Base-by-base conservation (phyloP, 2,329 filamentous ascomycete genomes). In the Paraphaeosphaeria sporulosa region DNA sequence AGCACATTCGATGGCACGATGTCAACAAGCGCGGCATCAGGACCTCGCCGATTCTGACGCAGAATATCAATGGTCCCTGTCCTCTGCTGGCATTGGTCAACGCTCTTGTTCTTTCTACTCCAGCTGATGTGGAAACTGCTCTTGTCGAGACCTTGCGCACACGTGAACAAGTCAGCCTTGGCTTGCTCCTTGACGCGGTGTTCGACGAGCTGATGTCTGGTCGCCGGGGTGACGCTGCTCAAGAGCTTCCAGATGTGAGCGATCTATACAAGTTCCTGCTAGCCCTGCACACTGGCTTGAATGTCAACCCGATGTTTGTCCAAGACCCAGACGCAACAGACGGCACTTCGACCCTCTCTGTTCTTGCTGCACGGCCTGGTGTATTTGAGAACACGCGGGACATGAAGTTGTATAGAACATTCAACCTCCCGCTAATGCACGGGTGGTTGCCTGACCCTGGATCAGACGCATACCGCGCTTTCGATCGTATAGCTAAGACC, bases 1-100 rank as follows among this genome's bases (percentile, higher is more conserved):
- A 97, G 74, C 93, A 94, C 61, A 89, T 98, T 63, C 89, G 87
- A 62, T 98, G 94, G 94, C 83, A 89, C 61, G 92, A 97, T 74
- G 78, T 82, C 2, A 85, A 75, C 12, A 82, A 84, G 0, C 75
- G 82, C 1, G 83, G 85, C n/a, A 87, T 92, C 40, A 85, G 92
- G 46, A 85, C 86, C n/a, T 94, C 93, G 0, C 94, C 95, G 0
- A 93, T 98, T 58, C 82, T 98, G 43, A 89, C 96, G 3, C 94
- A 99, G 73, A 98, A 97, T 68, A 88, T 90, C 58, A 99, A 99
- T 70, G 95, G 95, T 0, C 95, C 95, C 0, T 99, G 95, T 76
- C 95, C 95, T 1, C 80, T 99, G 15, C 87, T 99, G 27, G 95
- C 95, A 2, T 83, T 99, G 5, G 94, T 98, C 60, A 99, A 99